Evolutionary conservation across 768 basidiomycete genomes (phyloP), one percentile per base, ranked within the genome.

Genomic region (Mycena filopes): DNA sequence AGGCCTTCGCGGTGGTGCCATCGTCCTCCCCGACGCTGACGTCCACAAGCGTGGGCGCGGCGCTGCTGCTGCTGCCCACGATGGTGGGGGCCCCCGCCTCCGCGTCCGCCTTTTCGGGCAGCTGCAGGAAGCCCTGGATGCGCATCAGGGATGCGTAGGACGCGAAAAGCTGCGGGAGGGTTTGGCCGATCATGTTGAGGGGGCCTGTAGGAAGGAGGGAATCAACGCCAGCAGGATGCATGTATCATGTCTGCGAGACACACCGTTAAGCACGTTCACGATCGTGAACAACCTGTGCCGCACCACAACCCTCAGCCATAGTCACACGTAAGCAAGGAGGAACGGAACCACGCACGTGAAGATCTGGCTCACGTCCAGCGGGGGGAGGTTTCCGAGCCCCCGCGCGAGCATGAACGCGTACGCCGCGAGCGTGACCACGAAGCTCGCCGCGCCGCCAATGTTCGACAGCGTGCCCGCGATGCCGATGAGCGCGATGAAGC

Each of bases 91-190:
- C n/a, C n/a, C n/a, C n/a, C n/a, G n/a, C n/a, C n/a, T n/a, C n/a
- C n/a, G n/a, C n/a, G 11, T 36, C 36, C 2, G 36, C 36, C 55
- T 60, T 66, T 46, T 66, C 54, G 25, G 64, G 64, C 20, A 66
- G 51, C 64, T 60, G 64, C 29, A 66, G 36, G n/a, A 66, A 65
- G 10, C 38, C 43, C 33, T 65, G 63, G 25, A 65, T 65, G 29
- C 63, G 56, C 28, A 12, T n/a, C 21, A 65, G 51, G 4, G 63
- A 65, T 9, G 63, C 63, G 5, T 54, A 60, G 4, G 63, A 47
- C 42, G 63, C 63, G 38, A 59, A 60, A 5, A 65, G 36, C 10
- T 4, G 1, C 0, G 63, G 63, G 12, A 65, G 63, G 50, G 16
- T 10, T 20, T 65, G 63, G 0, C 63, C 63, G 12, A 65, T 54